phyloP scores from a whole-genome alignment of 345 rosid species.

The Cardiospermum halicacabum region DNA sequence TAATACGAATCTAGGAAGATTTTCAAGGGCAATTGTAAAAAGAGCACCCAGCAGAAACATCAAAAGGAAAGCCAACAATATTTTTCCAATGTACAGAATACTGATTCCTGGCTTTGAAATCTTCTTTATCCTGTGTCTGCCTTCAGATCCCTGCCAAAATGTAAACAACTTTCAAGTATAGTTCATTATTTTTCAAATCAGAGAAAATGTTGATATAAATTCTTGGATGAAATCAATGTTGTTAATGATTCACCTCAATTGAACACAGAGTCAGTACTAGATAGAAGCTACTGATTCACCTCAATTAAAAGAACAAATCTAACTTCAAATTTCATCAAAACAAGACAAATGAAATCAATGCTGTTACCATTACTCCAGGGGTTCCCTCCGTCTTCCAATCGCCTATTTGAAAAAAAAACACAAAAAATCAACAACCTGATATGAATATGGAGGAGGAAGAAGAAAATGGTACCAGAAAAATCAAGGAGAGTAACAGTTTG shows the following conservation, averaged over 20 bases:
- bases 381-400: conserved; percentile 13
- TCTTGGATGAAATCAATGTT: too few species aligned
- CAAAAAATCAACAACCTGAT: neutral
- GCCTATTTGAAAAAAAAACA: conserved; percentile 23
- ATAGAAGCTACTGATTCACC: too few species aligned
- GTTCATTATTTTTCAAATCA: neutral
- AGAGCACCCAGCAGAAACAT: conserved; percentile 64
- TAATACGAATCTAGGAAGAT: conserved; percentile 55
- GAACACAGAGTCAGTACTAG: too few species aligned
- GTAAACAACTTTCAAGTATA: conserved; percentile 11
- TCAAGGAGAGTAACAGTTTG: conserved; percentile 46
- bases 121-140: conserved; percentile 9
- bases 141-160: conserved; percentile 31
- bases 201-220: neutral
- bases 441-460: neutral
- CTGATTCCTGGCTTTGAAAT: conserved; percentile 17
- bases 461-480: conserved; percentile 29
- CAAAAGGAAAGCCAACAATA: conserved; percentile 53
- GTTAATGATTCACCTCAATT: too few species aligned
- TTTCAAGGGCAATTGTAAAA: conserved; percentile 71
- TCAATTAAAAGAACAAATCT: too few species aligned
- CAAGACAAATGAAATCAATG: neutral
- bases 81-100: conserved; percentile 45
- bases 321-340: neutral
- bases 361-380: conserved; percentile 23